Evolutionary conservation across 257 asterid genomes (phyloP).

Genomic region (Eucommia ulmoides): DNA sequence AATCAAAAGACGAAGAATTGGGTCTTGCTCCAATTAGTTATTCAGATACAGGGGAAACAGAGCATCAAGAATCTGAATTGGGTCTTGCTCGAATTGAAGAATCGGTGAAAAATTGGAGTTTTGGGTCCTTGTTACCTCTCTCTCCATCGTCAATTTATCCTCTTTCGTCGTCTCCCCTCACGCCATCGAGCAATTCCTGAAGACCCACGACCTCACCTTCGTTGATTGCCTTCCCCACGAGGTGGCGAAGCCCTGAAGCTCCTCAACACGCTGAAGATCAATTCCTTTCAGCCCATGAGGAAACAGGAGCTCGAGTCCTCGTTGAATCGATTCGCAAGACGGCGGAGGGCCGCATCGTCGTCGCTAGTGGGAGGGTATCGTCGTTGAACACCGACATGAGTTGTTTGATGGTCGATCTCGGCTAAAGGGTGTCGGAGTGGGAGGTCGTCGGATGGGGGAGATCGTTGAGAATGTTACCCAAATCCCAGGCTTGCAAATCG

Average conservation of each 20-base stretch:
- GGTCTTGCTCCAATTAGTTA: too few species aligned
- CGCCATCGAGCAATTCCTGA: not conserved
- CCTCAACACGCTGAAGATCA: not conserved
- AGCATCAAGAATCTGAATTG: not conserved
- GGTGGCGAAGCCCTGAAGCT: not conserved
- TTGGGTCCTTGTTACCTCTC: not conserved
- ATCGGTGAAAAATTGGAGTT: not conserved
- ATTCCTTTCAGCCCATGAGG: not conserved
- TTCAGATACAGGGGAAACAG: not conserved
- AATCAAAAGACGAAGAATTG: too few species aligned
- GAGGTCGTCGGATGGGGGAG: too few species aligned
- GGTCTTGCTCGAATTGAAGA: conserved; percentile 1
- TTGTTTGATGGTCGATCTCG: not conserved
- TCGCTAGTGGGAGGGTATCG: not conserved
- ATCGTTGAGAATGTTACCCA: too few species aligned
- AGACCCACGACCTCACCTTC: not conserved
- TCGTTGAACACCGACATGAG: not conserved
- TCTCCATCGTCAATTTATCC: not conserved
- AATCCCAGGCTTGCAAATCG: too few species aligned
- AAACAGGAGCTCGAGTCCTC: not conserved
- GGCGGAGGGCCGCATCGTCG: not conserved
- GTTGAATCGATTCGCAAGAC: not conserved
- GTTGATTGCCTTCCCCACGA: not conserved
- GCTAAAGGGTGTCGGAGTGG: not conserved
- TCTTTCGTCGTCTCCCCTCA: not conserved